Evolutionary conservation across 129 eudicot genomes (phyloP).

Genomic region (Chrysanthemum makinoi): DNA sequence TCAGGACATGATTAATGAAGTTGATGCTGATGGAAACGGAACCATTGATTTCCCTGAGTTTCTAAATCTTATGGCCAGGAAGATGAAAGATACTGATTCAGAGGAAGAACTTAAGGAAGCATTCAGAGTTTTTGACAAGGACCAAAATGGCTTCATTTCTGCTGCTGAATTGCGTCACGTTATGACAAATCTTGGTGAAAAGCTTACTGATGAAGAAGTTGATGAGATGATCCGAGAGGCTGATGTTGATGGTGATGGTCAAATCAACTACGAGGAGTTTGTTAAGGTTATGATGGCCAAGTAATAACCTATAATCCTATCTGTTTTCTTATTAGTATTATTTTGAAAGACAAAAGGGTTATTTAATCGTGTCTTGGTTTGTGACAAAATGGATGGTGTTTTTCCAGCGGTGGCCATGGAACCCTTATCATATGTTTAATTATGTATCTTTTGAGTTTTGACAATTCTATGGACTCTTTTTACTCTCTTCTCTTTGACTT

Average conservation of each 20-base stretch:
- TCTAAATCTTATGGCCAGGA: slow-evolving; percentile 39
- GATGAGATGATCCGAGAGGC: slow-evolving; percentile 43
- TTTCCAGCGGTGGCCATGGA: slow-evolving; percentile 12
- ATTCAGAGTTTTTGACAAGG: slow-evolving; percentile 40
- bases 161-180: slow-evolving; percentile 44
- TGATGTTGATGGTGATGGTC: slow-evolving; percentile 42
- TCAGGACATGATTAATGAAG: slow-evolving; percentile 43
- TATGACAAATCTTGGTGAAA: slow-evolving; percentile 43
- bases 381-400: slow-evolving; percentile 13
- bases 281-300: slow-evolving; percentile 48
- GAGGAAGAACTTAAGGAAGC: slow-evolving; percentile 45
- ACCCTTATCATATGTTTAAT: slow-evolving; percentile 22
- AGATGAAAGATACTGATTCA: slow-evolving; percentile 42
- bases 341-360: slow-evolving; percentile 21
- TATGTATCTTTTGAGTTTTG: slow-evolving; percentile 30
- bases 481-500: not conserved
- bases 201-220: slow-evolving; percentile 43
- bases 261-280: slow-evolving; percentile 42
- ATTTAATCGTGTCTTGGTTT: slow-evolving; percentile 1
- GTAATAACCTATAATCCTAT: slow-evolving; percentile 24
- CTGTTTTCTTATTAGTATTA: slow-evolving; percentile 10
- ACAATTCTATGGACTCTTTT: slow-evolving; percentile 25
- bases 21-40: slow-evolving; percentile 42
- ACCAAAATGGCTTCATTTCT: slow-evolving; percentile 40
- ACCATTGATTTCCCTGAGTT: slow-evolving; percentile 42